Conservation (phyloP, 2,329 filamentous ascomycete species). For the Colletotrichum agaves region DNA sequence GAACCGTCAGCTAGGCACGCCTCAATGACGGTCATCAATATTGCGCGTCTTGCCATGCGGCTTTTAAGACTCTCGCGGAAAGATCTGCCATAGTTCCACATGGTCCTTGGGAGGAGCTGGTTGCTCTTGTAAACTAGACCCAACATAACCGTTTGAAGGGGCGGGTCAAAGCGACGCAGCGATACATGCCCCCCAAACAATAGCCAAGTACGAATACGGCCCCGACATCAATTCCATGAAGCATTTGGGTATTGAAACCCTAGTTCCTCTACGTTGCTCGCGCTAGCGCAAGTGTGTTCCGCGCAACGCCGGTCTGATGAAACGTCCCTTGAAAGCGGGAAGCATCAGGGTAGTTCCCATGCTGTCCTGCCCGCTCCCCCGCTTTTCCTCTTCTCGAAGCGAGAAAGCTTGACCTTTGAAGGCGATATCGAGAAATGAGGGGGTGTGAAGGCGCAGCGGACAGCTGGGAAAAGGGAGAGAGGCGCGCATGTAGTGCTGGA, state of each 20-base stretch:
- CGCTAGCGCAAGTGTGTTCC: constrained; percentile 21
- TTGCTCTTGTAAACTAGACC: constrained; percentile 1
- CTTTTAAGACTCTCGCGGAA: not conserved
- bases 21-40: too few species aligned
- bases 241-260: not conserved
- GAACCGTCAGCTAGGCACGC: not conserved
- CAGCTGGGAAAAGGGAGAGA: not conserved
- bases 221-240: not conserved
- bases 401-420: constrained; percentile 18
- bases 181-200: not conserved
- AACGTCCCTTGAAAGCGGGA: constrained; percentile 18
- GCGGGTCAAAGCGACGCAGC: constrained; percentile 1
- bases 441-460: not conserved
- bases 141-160: not conserved
- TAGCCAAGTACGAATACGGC: constrained; percentile 11
- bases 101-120: not conserved
- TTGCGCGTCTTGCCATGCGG: too few species aligned
- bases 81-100: not conserved
- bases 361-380: constrained; percentile 5
- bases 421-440: not conserved
- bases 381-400: constrained; percentile 7
- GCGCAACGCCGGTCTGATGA: constrained; percentile 9
- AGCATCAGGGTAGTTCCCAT: constrained; percentile 25
- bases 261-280: constrained; percentile 7
- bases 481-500: not conserved